Base-by-base conservation (phyloP, 257 asterid species). In the Capsicum pubescens region DNA sequence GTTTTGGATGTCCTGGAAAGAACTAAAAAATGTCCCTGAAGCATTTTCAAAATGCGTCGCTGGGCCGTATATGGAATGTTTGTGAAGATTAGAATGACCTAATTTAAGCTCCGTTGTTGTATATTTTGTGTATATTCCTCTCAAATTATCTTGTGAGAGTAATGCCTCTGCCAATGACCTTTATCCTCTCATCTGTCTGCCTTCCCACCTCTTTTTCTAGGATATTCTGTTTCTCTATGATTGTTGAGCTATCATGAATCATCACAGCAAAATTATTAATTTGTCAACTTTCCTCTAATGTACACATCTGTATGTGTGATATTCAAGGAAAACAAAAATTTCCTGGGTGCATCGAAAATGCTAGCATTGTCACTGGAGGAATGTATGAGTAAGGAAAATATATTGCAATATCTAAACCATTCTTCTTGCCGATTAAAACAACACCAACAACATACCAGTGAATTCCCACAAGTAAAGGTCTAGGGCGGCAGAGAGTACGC, bases 161-260 rank as follows among this genome's bases (percentile, higher is more conserved):
- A n/a, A 32, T 19, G 67, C 36, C 67, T 69, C 32, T 5, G 14
- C 16, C 32, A 69, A 16, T 69, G 78, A 21, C 32, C 55, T 69
- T 69, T 39, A 69, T 69, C 32, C 8, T 69, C 78, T 69, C 0
- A 69, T 69, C 26, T 69, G 52, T 39, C 11, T 69, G 32, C 78
- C 78, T 69, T 69, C 78, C 78, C 8, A 15, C 52, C 54, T 69
- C 32, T 16, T 69, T 26, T 42, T 39, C 55, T 69, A 69, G 78
- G 78, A 16, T 39, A 69, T 69, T 69, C 50, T 69, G 77, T 39
- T 69, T 8, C 39, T 68, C n/a, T 15, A 26, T 69, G 77, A 39
- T 42, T 69, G 77, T 4, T 39, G 55, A 69, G 8, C 77, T 69
- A 69, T 5, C 32, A 39, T 69, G 14, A 4, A 69, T 5, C 32